Evolutionary conservation across 2,329 filamentous ascomycete species (phyloP).

Genomic region (Beauveria medogensis): DNA sequence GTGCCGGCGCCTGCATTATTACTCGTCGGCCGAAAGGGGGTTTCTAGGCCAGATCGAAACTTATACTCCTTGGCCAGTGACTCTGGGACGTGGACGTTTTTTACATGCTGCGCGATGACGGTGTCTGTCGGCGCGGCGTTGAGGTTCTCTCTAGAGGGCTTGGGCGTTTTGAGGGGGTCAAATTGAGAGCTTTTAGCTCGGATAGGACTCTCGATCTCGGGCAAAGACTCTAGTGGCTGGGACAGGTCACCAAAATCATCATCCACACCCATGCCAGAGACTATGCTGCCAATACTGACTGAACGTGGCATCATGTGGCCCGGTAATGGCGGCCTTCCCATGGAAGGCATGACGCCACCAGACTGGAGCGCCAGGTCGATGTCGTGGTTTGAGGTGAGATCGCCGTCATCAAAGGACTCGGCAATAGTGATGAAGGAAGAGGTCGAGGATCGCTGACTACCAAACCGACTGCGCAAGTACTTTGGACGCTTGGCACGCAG

Average conservation of each 20-base stretch:
- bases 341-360: conserved; percentile 60
- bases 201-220: conserved; percentile 38
- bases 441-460: conserved; percentile 51
- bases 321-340: conserved; percentile 39
- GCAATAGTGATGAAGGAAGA: conserved; percentile 50
- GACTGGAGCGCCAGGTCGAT: conserved; percentile 78
- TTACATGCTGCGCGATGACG: conserved; percentile 77
- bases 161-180: conserved; percentile 61
- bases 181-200: conserved; percentile 27
- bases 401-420: conserved; percentile 56
- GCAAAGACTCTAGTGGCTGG: conserved; percentile 40
- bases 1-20: conserved; percentile 36
- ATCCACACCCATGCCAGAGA: conserved; percentile 56
- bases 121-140: conserved; percentile 70
- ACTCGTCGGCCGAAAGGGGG: conserved; percentile 48
- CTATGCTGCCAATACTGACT: conserved; percentile 84
- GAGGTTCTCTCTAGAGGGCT: conserved; percentile 45
- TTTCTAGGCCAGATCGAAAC: conserved; percentile 59
- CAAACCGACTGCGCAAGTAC: conserved; percentile 49
- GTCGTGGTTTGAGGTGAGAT: conserved; percentile 58
- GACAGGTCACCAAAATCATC: conserved; percentile 45
- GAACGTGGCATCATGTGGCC: conserved; percentile 60
- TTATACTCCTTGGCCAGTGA: conserved; percentile 81
- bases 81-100: conserved; percentile 84
- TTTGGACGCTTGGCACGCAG: conserved; percentile 44